A percentile compares a stretch with the other conserved stretches of the same genome.
phyloP scores from a whole-genome alignment of 139 green algal species.

The Raphidocelis subcapitata region DNA sequence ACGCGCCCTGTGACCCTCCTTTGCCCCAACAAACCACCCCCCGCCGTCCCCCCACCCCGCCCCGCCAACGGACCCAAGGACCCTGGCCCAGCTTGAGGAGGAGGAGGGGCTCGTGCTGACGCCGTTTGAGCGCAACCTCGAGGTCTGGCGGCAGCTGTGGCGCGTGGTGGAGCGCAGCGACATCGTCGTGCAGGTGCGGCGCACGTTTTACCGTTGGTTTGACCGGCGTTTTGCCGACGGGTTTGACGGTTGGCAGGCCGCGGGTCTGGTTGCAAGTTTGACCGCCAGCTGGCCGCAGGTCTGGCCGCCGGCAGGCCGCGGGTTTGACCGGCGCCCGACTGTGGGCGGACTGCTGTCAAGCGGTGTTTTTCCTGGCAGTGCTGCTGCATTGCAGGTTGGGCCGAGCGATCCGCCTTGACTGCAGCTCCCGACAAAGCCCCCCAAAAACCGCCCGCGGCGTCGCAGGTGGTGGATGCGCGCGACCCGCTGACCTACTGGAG shows the following conservation, averaged over 20 bases:
- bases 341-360: too few relatives aligned
- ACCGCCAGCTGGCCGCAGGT: neutral
- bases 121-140: conserved; percentile 99
- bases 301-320: neutral
- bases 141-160: conserved; percentile 99
- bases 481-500: conserved; percentile 95
- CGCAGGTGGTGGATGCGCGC: conserved; percentile 90
- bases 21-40: too few relatives aligned
- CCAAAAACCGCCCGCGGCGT: too few relatives aligned
- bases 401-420: too few relatives aligned
- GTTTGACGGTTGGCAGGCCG: neutral
- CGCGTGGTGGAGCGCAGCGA: conserved; percentile 94
- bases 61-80: too few relatives aligned
- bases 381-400: too few relatives aligned
- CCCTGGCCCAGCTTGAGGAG: conserved; percentile 73
- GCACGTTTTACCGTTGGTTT: neutral
- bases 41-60: too few relatives aligned
- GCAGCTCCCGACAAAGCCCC: too few relatives aligned
- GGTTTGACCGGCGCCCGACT: too few relatives aligned
- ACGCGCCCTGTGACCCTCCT: too few relatives aligned
- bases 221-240: neutral
- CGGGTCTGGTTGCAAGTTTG: neutral
- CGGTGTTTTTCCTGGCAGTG: too few relatives aligned
- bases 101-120: conserved; percentile 89
- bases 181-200: conserved; percentile 84